Evolutionary conservation across 2,329 filamentous ascomycete genomes (phyloP).

Genomic region (Pseudonectria buxi): DNA sequence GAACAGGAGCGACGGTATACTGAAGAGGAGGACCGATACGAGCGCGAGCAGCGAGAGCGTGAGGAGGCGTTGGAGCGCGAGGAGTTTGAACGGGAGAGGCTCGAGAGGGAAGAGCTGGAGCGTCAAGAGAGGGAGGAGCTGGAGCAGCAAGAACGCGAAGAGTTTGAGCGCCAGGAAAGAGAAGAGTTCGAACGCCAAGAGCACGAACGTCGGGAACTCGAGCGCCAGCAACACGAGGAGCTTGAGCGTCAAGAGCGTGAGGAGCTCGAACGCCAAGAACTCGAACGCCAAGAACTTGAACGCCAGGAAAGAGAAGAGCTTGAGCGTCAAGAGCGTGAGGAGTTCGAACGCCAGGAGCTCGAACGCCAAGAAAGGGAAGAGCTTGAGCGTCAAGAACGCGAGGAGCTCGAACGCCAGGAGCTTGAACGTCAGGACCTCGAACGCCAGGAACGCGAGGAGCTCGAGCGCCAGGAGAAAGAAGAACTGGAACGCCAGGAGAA

Average conservation of each 20-base stretch:
- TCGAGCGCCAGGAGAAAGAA: conserved; percentile 32
- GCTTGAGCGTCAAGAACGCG: too few relatives aligned
- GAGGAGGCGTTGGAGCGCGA: conserved; percentile 25
- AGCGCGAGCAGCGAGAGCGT: conserved; percentile 16
- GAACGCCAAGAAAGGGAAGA: too few relatives aligned
- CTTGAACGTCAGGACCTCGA: too few relatives aligned
- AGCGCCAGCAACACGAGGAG: conserved; percentile 15
- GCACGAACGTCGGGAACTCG: conserved; percentile 21
- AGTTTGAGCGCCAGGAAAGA: conserved; percentile 31
- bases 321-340: too few relatives aligned
- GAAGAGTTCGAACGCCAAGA: conserved; percentile 28
- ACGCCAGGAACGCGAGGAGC: neutral
- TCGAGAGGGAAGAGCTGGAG: conserved; percentile 1
- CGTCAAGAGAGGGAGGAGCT: conserved; percentile 1
- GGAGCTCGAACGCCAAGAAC: too few relatives aligned
- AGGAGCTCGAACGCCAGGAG: conserved; percentile 5
- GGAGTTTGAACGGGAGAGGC: neutral
- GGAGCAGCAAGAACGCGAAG: conserved; percentile 32
- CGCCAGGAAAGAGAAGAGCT: too few relatives aligned
- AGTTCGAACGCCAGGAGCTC: too few relatives aligned
- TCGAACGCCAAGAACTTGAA: too few relatives aligned
- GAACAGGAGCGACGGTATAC: conserved; percentile 33
- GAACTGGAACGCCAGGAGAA: conserved; percentile 33
- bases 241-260: neutral
- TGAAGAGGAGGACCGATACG: conserved; percentile 27